phyloP scores from a whole-genome alignment of 768 basidiomycete species.

The Cubamyces lactineus region DNA sequence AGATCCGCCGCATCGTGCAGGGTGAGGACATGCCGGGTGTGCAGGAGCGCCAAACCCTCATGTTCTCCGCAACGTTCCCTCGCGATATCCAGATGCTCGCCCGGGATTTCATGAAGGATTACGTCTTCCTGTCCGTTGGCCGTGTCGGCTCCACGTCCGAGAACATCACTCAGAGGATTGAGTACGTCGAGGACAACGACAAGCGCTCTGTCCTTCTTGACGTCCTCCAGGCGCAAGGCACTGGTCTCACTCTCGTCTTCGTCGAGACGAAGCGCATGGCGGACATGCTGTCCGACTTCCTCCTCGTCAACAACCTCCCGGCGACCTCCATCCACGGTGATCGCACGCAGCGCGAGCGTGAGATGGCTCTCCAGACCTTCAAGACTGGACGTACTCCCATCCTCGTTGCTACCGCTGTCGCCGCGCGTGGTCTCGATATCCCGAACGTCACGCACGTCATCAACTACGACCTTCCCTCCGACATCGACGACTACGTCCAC shows the following conservation, averaged over 20 bases:
- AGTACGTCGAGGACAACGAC: conserved; percentile 96
- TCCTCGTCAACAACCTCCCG: conserved; percentile 77
- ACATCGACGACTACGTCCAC: conserved; percentile 99
- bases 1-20: conserved; percentile 97
- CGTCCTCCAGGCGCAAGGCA: conserved; percentile 77
- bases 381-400: conserved; percentile 93
- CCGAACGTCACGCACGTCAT: conserved; percentile 99
- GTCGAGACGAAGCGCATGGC: conserved; percentile 99
- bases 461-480: conserved; percentile 96
- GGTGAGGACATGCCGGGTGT: conserved; percentile 98
- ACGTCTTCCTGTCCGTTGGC: conserved; percentile 97
- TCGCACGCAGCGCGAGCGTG: conserved; percentile 96
- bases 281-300: conserved; percentile 96
- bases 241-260: conserved; percentile 91
- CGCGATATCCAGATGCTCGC: conserved; percentile 98
- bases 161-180: conserved; percentile 99
- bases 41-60: conserved; percentile 92
- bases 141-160: conserved; percentile 98
- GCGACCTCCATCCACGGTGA: conserved; percentile 99
- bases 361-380: conserved; percentile 94
- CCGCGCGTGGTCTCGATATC: conserved; percentile 98
- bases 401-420: conserved; percentile 97
- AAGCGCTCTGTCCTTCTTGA: conserved; percentile 97
- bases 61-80: conserved; percentile 99
- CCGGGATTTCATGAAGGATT: conserved; percentile 96